These are phyloP conservation scores for Talaromyces sp. DNA, from an alignment of 2,329 filamentous ascomycete species.

Conservation along the genomic window DNA sequence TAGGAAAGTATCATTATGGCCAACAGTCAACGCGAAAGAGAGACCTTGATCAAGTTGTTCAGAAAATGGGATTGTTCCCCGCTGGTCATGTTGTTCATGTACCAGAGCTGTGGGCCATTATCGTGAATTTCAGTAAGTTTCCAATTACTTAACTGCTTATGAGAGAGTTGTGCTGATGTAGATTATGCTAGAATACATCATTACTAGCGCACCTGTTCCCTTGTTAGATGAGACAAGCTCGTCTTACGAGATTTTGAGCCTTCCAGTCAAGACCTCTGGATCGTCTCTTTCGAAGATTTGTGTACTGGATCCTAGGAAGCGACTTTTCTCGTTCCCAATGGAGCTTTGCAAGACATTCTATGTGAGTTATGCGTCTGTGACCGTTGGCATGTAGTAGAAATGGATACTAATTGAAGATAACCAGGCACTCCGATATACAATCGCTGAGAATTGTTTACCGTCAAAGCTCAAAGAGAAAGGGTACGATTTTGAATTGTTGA, in stretches of 20 bases:
- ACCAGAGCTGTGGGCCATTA: not conserved
- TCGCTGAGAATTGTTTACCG: not conserved
- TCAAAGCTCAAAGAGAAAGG: not conserved
- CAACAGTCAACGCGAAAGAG: not conserved
- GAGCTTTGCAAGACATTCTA: not conserved
- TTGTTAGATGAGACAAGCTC: not conserved
- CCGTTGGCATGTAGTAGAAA: not conserved
- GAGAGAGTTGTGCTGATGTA: not conserved
- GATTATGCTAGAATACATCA: not conserved
- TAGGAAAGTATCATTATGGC: not conserved
- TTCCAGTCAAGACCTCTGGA: not conserved
- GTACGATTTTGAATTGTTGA: not conserved
- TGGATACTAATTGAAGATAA: not conserved
- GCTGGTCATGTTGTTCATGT: not conserved
- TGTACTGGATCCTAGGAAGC: not conserved
- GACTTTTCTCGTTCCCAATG: not conserved
- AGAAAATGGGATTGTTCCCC: not conserved
- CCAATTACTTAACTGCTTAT: not conserved
- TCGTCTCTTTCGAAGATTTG: not conserved
- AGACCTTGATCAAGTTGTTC: not conserved
- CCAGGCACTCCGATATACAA: not conserved
- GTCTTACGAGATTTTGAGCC: not conserved
- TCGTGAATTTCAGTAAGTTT: not conserved
- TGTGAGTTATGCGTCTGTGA: not conserved
- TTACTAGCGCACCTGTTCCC: not conserved